Evolutionary conservation across 495 filamentous ascomycete genomes (phyloP).

Genomic region (Penicillium diatomitis): DNA sequence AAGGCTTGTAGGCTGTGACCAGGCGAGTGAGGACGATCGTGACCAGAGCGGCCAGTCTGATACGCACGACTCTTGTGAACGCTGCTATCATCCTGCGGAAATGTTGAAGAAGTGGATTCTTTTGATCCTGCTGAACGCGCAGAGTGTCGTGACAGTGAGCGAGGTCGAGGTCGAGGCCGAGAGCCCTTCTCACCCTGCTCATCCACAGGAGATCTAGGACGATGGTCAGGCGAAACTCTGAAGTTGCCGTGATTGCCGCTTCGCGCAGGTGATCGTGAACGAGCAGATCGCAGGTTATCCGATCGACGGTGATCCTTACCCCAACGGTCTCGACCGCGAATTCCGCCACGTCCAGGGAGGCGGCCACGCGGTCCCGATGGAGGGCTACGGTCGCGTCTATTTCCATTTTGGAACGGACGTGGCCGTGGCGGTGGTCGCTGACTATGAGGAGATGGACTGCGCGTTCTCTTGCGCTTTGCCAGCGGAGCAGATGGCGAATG

Average conservation of each 20-base stretch:
- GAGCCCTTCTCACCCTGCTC: conserved; percentile 24
- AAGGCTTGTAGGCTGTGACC: conserved; percentile 26
- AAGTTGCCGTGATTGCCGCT: conserved; percentile 11
- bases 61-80: conserved; percentile 26
- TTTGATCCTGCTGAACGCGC: conserved; percentile 23
- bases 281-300: conserved; percentile 13
- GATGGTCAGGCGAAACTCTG: conserved; percentile 20
- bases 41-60: conserved; percentile 18
- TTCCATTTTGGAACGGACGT: conserved; percentile 18
- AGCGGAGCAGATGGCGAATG: conserved; percentile 26
- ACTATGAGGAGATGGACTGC: conserved; percentile 35
- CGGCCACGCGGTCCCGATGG: conserved; percentile 21
- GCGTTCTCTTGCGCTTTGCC: conserved; percentile 36
- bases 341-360: conserved; percentile 25
- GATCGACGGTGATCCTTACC: conserved; percentile 21
- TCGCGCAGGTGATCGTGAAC: conserved; percentile 25
- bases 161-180: conserved; percentile 20
- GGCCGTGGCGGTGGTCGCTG: conserved; percentile 15
- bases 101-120: conserved; percentile 19
- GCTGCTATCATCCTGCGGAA: conserved; percentile 11
- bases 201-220: conserved; percentile 20
- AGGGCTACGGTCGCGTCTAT: conserved; percentile 26
- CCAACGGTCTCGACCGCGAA: conserved; percentile 28
- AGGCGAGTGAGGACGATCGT: conserved; percentile 30
- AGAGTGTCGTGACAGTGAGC: conserved; percentile 17